Evolutionary conservation across 78 protist species (phyloP).

Genomic region (Trichosphaerium sp.): DNA sequence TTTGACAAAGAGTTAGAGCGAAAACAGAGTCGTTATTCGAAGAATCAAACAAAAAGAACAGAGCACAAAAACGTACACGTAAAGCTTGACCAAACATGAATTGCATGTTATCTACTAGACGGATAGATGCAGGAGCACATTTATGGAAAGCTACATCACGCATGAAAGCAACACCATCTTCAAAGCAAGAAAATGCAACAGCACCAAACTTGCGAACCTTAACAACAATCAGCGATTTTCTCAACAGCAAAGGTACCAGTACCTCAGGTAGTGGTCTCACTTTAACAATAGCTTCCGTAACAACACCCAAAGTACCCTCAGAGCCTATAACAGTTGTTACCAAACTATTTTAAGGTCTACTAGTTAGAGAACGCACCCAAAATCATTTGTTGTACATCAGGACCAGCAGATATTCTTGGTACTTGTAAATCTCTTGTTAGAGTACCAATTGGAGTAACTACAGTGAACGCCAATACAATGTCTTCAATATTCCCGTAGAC

Average conservation of each 20-base stretch:
- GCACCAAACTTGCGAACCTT: constrained; percentile 44
- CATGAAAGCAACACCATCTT: constrained; percentile 48
- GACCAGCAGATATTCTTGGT: constrained; percentile 50
- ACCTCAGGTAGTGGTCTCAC: constrained; percentile 32
- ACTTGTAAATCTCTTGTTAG: constrained; percentile 42
- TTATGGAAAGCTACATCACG: constrained; percentile 48
- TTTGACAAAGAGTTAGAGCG: too few relatives aligned
- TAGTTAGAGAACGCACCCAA: too few relatives aligned
- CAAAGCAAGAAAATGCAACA: constrained; percentile 43
- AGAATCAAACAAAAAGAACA: too few relatives aligned
- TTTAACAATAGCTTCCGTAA: constrained; percentile 66
- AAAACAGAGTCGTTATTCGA: too few relatives aligned
- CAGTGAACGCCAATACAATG: constrained; percentile 48
- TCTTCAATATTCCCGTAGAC: constrained; percentile 79
- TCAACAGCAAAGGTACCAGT: not conserved
- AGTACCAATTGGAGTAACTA: constrained; percentile 72
- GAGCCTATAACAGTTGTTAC: constrained; percentile 8
- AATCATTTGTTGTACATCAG: constrained; percentile 62
- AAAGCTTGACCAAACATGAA: constrained; percentile 44
- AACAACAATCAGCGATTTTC: constrained; percentile 38
- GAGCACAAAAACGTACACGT: too few relatives aligned
- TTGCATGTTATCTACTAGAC: constrained; percentile 44
- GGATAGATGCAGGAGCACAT: constrained; percentile 60
- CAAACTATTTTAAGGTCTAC: not conserved
- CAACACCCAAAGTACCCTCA: constrained; percentile 74